These are phyloP conservation scores for Geotrichum histeridarum DNA, from an alignment of 1,139 yeast species.

Conservation along the genomic window DNA sequence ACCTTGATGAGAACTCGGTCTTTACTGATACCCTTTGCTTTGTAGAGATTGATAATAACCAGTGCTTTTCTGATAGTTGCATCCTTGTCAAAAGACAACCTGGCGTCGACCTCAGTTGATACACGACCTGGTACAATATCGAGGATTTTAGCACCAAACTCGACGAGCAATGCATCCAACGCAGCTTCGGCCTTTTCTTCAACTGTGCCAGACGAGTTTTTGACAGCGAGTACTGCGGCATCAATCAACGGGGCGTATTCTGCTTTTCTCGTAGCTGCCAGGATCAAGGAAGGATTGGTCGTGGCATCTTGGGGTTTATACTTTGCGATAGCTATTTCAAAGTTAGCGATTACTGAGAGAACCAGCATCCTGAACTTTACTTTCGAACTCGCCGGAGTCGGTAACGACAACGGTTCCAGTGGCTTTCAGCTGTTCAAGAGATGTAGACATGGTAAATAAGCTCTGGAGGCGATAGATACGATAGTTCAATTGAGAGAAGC, in stretches of 20 bases:
- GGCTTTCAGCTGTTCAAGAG: conserved; percentile 84
- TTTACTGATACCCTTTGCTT: conserved; percentile 74
- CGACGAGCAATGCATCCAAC: conserved; percentile 86
- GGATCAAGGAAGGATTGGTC: conserved; percentile 95
- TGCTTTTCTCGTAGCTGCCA: conserved; percentile 90
- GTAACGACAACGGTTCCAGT: conserved; percentile 95
- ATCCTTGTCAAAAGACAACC: conserved; percentile 90
- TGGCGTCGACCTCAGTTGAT: conserved; percentile 97
- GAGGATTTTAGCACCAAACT: conserved; percentile 91
- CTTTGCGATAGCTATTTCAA: conserved; percentile 65
- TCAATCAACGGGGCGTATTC: conserved; percentile 88
- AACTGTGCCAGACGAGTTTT: conserved; percentile 45
- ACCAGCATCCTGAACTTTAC: conserved; percentile 29
- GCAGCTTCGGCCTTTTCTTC: conserved; percentile 70
- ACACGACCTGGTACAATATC: conserved; percentile 98
- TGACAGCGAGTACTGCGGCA: conserved; percentile 81
- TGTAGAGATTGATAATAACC: conserved; percentile 77
- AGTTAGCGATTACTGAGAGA: no score
- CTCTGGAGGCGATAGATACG: no score
- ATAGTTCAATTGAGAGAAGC: no score
- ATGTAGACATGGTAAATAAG: no score
- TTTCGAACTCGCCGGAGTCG: conserved; percentile 98
- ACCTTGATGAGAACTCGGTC: conserved; percentile 92
- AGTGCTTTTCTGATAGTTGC: conserved; percentile 90
- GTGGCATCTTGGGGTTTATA: conserved; percentile 99